phyloP scores from a whole-genome alignment of 140 eudicot genomes.

The Senecio squalidus region DNA sequence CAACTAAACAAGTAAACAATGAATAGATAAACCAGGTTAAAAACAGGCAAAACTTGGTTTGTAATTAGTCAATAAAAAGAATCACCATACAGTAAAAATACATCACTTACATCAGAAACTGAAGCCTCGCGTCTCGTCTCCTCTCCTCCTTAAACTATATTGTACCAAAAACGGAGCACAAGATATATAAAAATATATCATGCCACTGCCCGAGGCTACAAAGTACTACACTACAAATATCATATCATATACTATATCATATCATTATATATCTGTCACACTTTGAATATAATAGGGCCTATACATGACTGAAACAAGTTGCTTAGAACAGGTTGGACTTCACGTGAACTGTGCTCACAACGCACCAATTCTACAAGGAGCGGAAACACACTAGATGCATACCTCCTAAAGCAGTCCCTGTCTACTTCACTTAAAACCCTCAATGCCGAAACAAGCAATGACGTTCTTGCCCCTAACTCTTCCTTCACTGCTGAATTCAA shows the following conservation, averaged over 20 bases:
- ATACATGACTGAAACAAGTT: slow-evolving; percentile 68
- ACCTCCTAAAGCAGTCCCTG: slow-evolving; percentile 44
- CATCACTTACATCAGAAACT: slow-evolving; percentile 8
- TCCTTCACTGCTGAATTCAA: slow-evolving; percentile 74
- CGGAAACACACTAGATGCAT: slow-evolving; percentile 55
- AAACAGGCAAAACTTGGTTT: neutral
- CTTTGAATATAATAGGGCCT: slow-evolving; percentile 70
- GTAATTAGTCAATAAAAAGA: slow-evolving; percentile 13
- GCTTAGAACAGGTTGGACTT: slow-evolving; percentile 68
- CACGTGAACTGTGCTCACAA: slow-evolving; percentile 84
- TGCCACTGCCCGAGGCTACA: slow-evolving; percentile 16
- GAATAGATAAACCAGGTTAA: too few relatives aligned
- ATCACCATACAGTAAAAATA: slow-evolving; percentile 15
- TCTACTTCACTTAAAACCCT: slow-evolving; percentile 60
- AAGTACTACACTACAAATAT: slow-evolving; percentile 19
- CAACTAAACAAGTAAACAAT: too few relatives aligned
- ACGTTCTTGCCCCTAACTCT: slow-evolving; percentile 77
- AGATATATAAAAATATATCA: slow-evolving; percentile 4
- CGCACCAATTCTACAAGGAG: slow-evolving; percentile 78
- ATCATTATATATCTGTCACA: slow-evolving; percentile 14
- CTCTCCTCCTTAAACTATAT: slow-evolving; percentile 11
- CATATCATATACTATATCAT: neutral
- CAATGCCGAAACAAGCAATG: slow-evolving; percentile 62
- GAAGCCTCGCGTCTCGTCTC: slow-evolving; percentile 8
- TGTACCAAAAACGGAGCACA: slow-evolving; percentile 23